phyloP scores from a whole-genome alignment of 345 rosid species.

The Eucalyptus albens region DNA sequence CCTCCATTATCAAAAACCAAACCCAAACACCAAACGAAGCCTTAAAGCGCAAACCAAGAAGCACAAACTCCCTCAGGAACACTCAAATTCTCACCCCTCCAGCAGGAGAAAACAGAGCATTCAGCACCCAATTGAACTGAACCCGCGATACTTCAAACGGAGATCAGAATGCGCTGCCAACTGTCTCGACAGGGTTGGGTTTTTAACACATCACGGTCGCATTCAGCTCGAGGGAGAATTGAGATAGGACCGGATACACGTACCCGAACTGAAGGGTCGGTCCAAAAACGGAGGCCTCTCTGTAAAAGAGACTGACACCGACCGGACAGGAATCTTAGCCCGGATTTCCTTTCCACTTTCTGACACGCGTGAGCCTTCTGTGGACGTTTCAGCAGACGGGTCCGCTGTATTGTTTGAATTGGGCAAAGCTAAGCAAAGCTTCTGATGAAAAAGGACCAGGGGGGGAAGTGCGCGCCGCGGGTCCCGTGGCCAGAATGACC shows the following conservation, averaged over 20 bases:
- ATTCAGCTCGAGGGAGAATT: background rate
- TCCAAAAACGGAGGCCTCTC: background rate
- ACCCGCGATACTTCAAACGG: background rate
- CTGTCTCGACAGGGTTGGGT: background rate
- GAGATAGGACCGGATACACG: background rate
- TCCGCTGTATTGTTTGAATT: background rate
- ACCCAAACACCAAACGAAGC: background rate
- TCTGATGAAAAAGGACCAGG: background rate
- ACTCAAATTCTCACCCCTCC: background rate
- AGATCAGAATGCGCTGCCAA: background rate
- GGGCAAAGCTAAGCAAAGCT: background rate
- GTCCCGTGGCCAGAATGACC: background rate
- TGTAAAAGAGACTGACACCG: background rate
- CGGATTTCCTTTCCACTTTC: background rate
- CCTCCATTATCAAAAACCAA: conserved; percentile 18
- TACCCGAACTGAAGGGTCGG: background rate
- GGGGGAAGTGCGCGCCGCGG: background rate
- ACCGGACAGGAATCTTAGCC: background rate
- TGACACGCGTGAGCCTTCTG: background rate
- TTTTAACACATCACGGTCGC: background rate
- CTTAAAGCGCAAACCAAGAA: background rate
- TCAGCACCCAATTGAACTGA: background rate
- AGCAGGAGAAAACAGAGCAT: background rate
- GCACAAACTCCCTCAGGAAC: background rate
- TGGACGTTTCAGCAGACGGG: background rate